Conservation (phyloP, 2,329 filamentous ascomycete species). For the Paecilomyces dactylethromorphus region DNA sequence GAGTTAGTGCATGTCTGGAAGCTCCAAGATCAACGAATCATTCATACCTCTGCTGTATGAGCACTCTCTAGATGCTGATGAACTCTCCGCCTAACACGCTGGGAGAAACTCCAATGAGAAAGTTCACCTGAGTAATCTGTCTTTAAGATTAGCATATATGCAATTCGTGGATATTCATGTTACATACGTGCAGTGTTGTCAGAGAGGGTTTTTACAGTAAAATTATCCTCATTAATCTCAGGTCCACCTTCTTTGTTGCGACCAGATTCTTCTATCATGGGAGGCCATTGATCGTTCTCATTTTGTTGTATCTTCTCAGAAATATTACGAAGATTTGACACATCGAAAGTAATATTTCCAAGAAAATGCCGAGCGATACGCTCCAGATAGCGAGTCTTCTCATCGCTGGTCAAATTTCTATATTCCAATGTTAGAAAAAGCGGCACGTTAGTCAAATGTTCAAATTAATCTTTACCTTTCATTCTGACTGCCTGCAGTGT, state of each 20-base stretch:
- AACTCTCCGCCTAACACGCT: slow-evolving; percentile 36
- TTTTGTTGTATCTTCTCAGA: slow-evolving; percentile 38
- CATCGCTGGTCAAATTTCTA: slow-evolving; percentile 28
- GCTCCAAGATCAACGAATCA: background rate
- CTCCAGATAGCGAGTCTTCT: slow-evolving; percentile 39
- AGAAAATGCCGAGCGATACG: slow-evolving; percentile 42
- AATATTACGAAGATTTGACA: slow-evolving; percentile 36
- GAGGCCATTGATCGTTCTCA: slow-evolving; percentile 23
- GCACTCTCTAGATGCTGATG: slow-evolving; percentile 36
- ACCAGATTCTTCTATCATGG: slow-evolving; percentile 23
- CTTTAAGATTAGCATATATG: background rate
- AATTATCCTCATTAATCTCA: slow-evolving; percentile 35
- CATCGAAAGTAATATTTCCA: slow-evolving; percentile 38
- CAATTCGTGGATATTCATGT: background rate
- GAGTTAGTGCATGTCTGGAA: slow-evolving; percentile 2
- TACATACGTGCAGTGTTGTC: slow-evolving; percentile 34
- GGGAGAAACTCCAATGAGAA: slow-evolving; percentile 38
- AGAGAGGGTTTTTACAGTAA: slow-evolving; percentile 32
- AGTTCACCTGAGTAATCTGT: slow-evolving; percentile 39
- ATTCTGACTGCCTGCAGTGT: slow-evolving; percentile 11
- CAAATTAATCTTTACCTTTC: background rate
- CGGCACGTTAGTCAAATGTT: slow-evolving; percentile 17
- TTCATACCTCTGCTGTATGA: slow-evolving; percentile 25
- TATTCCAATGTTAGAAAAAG: slow-evolving; percentile 21
- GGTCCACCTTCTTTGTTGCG: slow-evolving; percentile 31